Conservation (phyloP, 75 land plant species). For the Isoetes taiwanensis region DNA sequence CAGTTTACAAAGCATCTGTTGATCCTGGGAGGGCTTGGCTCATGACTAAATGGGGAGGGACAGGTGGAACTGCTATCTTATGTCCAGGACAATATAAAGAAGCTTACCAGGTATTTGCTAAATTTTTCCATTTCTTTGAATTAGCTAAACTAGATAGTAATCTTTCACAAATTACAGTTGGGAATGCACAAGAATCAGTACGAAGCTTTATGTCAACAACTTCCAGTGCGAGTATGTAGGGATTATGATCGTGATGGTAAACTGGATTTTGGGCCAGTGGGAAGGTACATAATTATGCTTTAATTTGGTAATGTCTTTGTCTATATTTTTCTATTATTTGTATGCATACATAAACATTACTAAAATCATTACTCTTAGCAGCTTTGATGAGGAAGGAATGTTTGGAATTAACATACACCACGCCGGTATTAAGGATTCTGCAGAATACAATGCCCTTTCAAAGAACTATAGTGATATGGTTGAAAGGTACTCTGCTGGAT, state of each 20-base stretch:
- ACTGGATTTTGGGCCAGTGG: not conserved
- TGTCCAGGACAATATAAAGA: not conserved
- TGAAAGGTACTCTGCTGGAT: not conserved
- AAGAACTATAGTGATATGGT: not conserved
- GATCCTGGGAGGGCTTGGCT: slow-evolving; percentile 1
- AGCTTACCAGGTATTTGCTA: not conserved
- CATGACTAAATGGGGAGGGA: not conserved
- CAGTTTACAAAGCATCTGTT: not conserved
- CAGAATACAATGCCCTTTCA: not conserved
- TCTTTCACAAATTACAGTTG: not conserved
- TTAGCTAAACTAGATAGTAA: not conserved
- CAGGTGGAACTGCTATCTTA: not conserved
- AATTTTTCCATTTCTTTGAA: not conserved
- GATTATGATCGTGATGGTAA: slow-evolving; percentile 3
- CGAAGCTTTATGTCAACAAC: not conserved
- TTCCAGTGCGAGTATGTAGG: not conserved
- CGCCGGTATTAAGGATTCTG: not conserved
- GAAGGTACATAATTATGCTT: not conserved
- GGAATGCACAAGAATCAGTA: not conserved
- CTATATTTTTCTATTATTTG: too few relatives aligned
- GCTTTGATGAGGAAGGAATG: not conserved
- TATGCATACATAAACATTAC: too few relatives aligned
- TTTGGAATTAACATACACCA: slow-evolving; percentile 1
- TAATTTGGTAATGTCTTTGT: too few relatives aligned
- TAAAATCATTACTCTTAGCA: too few relatives aligned